These are phyloP conservation scores for Akanthomyces lecanii DNA, from an alignment of 2,329 filamentous ascomycete species.

Conservation along the genomic window DNA sequence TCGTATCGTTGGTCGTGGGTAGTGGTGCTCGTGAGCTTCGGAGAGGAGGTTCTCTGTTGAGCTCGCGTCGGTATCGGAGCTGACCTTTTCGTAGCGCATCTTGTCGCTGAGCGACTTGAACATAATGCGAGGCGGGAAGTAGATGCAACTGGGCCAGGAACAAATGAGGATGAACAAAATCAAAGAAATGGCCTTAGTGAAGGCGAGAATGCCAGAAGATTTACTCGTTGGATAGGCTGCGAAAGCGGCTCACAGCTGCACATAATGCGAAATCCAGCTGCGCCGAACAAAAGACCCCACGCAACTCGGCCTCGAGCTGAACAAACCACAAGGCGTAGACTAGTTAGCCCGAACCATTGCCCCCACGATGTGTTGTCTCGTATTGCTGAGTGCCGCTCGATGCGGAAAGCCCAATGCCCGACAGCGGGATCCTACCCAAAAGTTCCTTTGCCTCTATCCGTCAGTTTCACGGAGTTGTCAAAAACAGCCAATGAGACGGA, in stretches of 20 bases:
- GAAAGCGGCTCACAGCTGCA: background rate
- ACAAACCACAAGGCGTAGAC: too few relatives aligned
- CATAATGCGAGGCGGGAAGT: background rate
- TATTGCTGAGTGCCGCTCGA: background rate
- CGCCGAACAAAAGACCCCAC: background rate
- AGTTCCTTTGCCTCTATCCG: background rate
- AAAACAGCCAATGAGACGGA: background rate
- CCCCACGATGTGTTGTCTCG: background rate
- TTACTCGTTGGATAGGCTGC: background rate
- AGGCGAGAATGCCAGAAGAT: background rate
- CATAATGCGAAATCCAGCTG: background rate
- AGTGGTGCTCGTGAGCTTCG: background rate
- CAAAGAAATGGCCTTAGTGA: too few relatives aligned
- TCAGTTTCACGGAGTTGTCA: background rate
- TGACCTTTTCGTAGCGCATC: slow-evolving; percentile 2
- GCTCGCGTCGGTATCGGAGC: background rate
- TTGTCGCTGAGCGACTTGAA: background rate
- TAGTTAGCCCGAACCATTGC: too few relatives aligned
- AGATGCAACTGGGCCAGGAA: too few relatives aligned
- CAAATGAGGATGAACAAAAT: background rate
- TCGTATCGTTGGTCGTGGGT: background rate
- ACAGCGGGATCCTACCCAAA: background rate
- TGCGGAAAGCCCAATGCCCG: background rate
- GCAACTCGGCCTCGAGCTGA: background rate
- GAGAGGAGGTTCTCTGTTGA: slow-evolving; percentile 2